phyloP scores from a whole-genome alignment of 2,329 filamentous ascomycete genomes.

The Fusarium decemcellulare region DNA sequence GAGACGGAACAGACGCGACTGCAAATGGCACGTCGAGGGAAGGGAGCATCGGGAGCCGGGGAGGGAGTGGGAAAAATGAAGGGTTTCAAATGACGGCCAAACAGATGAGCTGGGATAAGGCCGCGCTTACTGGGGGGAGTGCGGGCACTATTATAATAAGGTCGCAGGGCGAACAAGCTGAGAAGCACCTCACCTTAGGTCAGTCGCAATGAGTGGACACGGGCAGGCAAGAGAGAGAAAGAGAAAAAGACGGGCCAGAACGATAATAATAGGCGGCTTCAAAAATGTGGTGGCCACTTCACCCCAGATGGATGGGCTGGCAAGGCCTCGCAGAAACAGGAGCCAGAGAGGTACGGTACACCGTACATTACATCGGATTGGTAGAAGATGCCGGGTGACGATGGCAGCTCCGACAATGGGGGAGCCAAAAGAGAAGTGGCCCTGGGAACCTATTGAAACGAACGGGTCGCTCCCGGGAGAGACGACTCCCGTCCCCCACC shows the following conservation, averaged over 20 bases:
- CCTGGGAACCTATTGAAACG: conserved; percentile 37
- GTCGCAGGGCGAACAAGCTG: conserved; percentile 40
- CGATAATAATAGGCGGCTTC: conserved; percentile 6
- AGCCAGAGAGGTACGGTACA: neutral
- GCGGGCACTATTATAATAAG: conserved; percentile 35
- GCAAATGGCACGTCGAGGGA: conserved; percentile 24
- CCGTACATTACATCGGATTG: conserved; percentile 9
- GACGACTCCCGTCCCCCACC: conserved; percentile 22
- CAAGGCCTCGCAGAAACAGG: neutral
- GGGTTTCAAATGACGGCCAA: conserved; percentile 47
- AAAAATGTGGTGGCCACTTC: conserved; percentile 25
- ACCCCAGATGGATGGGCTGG: neutral
- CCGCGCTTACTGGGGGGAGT: conserved; percentile 29
- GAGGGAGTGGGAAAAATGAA: conserved; percentile 29
- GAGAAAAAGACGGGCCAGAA: conserved; percentile 28
- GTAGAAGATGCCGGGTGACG: conserved; percentile 5
- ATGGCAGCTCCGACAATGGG: conserved; percentile 11
- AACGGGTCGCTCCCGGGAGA: conserved; percentile 42
- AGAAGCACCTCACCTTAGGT: conserved; percentile 28
- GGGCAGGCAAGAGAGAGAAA: conserved; percentile 16
- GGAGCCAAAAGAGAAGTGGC: conserved; percentile 32
- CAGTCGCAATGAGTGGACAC: conserved; percentile 20
- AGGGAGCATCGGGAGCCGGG: conserved; percentile 29
- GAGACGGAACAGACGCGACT: conserved; percentile 16
- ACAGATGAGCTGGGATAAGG: conserved; percentile 44